These are phyloP conservation scores for Cokeromyces recurvatus DNA, from an alignment of 371 early-diverging fungal species.

Conservation along the genomic window DNA sequence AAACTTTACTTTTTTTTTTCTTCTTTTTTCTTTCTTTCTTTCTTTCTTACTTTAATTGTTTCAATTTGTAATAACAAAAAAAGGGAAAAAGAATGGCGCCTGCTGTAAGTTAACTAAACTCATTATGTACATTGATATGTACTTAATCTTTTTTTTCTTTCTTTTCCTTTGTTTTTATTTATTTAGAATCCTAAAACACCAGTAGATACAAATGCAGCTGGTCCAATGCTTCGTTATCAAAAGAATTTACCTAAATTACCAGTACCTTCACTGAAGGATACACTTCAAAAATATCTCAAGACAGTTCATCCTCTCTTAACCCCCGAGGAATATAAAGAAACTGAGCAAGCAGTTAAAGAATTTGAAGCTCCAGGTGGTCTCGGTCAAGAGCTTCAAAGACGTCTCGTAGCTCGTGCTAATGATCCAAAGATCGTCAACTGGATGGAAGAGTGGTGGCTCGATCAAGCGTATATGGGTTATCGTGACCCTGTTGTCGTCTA, in stretches of 20 bases:
- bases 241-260: slow-evolving; percentile 78
- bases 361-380: slow-evolving; percentile 78
- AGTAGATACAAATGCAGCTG: slow-evolving; percentile 40
- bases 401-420: slow-evolving; percentile 68
- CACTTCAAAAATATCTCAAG: slow-evolving; percentile 73
- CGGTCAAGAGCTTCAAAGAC: slow-evolving; percentile 80
- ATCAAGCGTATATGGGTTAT: slow-evolving; percentile 89
- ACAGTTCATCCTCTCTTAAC: slow-evolving; percentile 73
- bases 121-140: too few species aligned
- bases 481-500: slow-evolving; percentile 92
- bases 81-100: too few species aligned
- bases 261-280: slow-evolving; percentile 82
- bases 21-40: too few species aligned
- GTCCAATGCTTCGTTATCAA: slow-evolving; percentile 67
- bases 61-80: too few species aligned
- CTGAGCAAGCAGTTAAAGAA: slow-evolving; percentile 69
- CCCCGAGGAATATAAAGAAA: slow-evolving; percentile 68
- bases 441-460: slow-evolving; percentile 96
- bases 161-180: too few species aligned
- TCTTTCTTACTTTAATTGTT: too few species aligned
- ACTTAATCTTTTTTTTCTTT: too few species aligned
- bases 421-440: slow-evolving; percentile 72
- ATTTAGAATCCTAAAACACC: slow-evolving; percentile 39
- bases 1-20: too few species aligned
- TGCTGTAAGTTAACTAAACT: too few species aligned